Percentiles rank a stretch among this genome's conserved stretches.
Evolutionary conservation across 495 filamentous ascomycete genomes (phyloP).

Genomic region (Bacidia rubella): DNA sequence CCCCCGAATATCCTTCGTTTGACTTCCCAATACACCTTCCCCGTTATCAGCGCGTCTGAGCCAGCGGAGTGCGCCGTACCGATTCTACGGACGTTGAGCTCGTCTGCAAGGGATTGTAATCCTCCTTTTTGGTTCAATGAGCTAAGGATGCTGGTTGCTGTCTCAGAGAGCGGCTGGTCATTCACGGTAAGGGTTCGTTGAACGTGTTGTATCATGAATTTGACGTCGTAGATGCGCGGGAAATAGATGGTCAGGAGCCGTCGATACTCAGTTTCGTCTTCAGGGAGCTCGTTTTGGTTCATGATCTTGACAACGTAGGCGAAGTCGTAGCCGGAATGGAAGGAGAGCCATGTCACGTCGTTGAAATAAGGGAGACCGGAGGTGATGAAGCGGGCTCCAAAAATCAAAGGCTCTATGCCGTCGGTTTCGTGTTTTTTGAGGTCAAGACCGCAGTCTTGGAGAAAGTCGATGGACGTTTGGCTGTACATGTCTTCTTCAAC

Average conservation of each 20-base stretch:
- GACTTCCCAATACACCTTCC: constrained; percentile 83
- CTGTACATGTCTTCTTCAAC: constrained; percentile 93
- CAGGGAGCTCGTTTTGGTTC: constrained; percentile 61
- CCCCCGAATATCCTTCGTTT: constrained; percentile 76
- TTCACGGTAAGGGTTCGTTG: constrained; percentile 50
- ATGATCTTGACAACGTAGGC: constrained; percentile 92
- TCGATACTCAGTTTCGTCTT: constrained; percentile 78
- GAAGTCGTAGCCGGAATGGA: constrained; percentile 98
- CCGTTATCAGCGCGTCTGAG: constrained; percentile 80
- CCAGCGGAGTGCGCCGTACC: constrained; percentile 84
- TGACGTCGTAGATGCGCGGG: constrained; percentile 86
- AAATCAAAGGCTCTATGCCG: constrained; percentile 83
- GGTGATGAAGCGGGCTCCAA: constrained; percentile 76
- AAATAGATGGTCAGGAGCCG: constrained; percentile 78
- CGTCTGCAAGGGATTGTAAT: constrained; percentile 84
- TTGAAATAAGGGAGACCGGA: constrained; percentile 84
- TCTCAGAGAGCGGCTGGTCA: constrained; percentile 43
- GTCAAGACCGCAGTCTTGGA: constrained; percentile 78
- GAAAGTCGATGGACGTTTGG: constrained; percentile 76
- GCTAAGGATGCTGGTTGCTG: constrained; percentile 53
- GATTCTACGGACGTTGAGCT: constrained; percentile 73
- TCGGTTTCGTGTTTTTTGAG: constrained; percentile 67
- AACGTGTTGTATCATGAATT: constrained; percentile 87
- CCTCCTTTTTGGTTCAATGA: constrained; percentile 77
- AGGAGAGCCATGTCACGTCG: constrained; percentile 88